phyloP scores from a whole-genome alignment of 2,329 filamentous ascomycete genomes.

The Colletotrichum salicis region DNA sequence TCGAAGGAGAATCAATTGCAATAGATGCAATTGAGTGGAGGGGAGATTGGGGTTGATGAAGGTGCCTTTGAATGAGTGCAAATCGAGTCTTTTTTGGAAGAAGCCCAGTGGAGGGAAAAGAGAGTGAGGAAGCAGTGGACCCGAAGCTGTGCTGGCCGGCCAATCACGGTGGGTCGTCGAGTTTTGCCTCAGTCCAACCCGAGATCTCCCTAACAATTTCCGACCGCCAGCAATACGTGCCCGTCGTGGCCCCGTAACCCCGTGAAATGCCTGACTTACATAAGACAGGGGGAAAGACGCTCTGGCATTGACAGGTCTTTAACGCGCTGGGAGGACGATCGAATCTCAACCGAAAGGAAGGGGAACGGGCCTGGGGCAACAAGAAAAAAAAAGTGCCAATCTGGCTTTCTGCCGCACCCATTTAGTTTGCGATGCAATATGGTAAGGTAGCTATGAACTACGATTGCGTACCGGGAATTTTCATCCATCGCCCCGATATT shows the following conservation, averaged over 20 bases:
- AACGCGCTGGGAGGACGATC: conserved; percentile 11
- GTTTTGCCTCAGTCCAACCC: conserved; percentile 38
- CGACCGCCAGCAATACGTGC: conserved; percentile 24
- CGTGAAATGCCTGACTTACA: conserved; percentile 17
- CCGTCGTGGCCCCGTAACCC: conserved; percentile 23
- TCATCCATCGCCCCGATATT: conserved; percentile 1
- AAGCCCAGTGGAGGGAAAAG: conserved; percentile 55
- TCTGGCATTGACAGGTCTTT: not conserved
- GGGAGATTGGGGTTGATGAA: conserved; percentile 66
- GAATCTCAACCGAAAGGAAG: conserved; percentile 15
- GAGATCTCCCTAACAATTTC: conserved; percentile 38
- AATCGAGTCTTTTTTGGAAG: conserved; percentile 54
- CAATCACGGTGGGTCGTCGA: conserved; percentile 28
- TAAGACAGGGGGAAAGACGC: not conserved
- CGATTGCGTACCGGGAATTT: not conserved
- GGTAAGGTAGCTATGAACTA: not conserved
- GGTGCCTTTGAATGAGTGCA: conserved; percentile 59
- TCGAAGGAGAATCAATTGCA: conserved; percentile 71
- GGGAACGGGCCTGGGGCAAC: not conserved
- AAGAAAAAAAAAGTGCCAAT: conserved; percentile 8
- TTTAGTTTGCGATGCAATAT: conserved; percentile 18
- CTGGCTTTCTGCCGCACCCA: conserved; percentile 20
- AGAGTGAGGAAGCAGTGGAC: conserved; percentile 45
- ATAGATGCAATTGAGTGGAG: conserved; percentile 70
- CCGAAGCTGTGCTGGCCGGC: conserved; percentile 29